Percentiles rank a stretch among this genome's conserved stretches.
These are phyloP conservation scores for Ganoderma sinense DNA, from an alignment of 1,284 basidiomycete genomes.

Conservation along the genomic window DNA sequence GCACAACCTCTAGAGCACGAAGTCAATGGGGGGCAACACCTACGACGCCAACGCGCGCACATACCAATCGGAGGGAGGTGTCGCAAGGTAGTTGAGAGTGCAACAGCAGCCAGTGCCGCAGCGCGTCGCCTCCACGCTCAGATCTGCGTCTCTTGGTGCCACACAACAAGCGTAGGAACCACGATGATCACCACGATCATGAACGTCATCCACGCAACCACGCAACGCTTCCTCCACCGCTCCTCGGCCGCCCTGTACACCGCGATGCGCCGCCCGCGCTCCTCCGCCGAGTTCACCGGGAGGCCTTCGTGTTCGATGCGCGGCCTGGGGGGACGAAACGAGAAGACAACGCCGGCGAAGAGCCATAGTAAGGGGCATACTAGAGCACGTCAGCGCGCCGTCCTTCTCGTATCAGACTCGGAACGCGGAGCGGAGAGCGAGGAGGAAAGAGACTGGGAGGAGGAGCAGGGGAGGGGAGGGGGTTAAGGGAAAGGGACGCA, in stretches of 20 bases:
- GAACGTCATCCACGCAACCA: constrained; percentile 11
- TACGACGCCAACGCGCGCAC: background rate
- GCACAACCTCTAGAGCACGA: background rate
- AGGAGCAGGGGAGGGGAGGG: background rate
- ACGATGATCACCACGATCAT: constrained; percentile 10
- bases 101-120: background rate
- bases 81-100: too few species aligned
- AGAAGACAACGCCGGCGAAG: constrained; percentile 14
- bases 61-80: background rate
- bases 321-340: constrained; percentile 21
- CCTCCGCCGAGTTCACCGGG: constrained; percentile 17
- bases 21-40: background rate
- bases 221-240: constrained; percentile 24
- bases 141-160: background rate
- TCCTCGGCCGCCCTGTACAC: constrained; percentile 21
- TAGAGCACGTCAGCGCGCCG: constrained; percentile 7
- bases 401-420: background rate
- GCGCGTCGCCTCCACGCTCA: background rate
- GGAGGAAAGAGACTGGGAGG: background rate
- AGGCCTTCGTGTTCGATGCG: constrained; percentile 15
- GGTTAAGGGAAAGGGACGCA: constrained; percentile 13
- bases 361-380: constrained; percentile 27
- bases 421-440: background rate
- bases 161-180: constrained; percentile 2
- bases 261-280: constrained; percentile 20